Conservation (phyloP, 192 early-diverging fungal species). For the Dissophora ornata region DNA sequence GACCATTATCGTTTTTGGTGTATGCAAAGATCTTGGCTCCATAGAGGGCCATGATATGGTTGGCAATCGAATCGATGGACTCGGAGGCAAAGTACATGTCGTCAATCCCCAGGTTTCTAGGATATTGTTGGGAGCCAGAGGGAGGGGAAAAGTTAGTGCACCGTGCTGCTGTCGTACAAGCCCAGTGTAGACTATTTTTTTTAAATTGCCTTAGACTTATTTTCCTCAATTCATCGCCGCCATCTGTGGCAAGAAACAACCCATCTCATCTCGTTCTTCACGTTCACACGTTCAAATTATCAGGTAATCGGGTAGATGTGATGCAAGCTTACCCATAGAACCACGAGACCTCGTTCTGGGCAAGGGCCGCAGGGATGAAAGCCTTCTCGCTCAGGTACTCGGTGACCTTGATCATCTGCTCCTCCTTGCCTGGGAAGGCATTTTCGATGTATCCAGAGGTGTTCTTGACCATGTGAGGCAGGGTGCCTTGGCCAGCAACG, state of each 20-base stretch:
- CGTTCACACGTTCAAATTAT: too few species aligned
- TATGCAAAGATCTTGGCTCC: conserved; percentile 93
- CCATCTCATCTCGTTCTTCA: too few species aligned
- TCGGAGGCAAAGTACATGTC: conserved; percentile 98
- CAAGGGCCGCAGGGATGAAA: conserved; percentile 90
- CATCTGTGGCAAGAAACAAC: too few species aligned
- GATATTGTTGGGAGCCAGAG: too few species aligned
- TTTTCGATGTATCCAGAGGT: conserved; percentile 80
- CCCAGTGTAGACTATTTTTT: too few species aligned
- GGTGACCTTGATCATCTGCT: conserved; percentile 91
- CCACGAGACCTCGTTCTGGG: conserved; percentile 91
- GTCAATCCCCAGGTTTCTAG: conserved; percentile 94
- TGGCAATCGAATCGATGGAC: conserved; percentile 88
- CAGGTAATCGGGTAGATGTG: too few species aligned
- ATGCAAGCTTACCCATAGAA: conserved; percentile 85
- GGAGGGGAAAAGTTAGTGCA: too few species aligned
- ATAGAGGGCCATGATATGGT: conserved; percentile 96
- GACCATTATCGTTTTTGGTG: conserved; percentile 83
- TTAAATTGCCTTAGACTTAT: too few species aligned
- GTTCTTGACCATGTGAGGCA: conserved; percentile 55
- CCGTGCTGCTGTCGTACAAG: too few species aligned
- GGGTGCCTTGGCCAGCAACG: conserved; percentile 22
- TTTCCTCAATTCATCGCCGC: too few species aligned
- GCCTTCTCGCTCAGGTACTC: conserved; percentile 86
- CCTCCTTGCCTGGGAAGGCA: conserved; percentile 91